These are phyloP conservation scores for Geotrichum macrosporum DNA, from an alignment of 1,139 yeast species.

Conservation along the genomic window DNA sequence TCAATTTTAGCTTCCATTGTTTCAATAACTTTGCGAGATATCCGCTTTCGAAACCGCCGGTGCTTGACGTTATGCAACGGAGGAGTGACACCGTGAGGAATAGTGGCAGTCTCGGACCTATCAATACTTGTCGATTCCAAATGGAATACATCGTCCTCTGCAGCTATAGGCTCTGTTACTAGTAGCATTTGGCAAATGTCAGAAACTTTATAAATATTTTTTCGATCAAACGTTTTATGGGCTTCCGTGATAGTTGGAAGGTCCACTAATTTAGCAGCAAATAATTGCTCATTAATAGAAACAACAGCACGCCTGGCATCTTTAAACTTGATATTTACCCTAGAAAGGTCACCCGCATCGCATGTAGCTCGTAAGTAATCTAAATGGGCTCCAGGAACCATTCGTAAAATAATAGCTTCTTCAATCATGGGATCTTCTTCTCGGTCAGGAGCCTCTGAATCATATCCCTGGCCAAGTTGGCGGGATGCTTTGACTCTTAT, in stretches of 20 bases:
- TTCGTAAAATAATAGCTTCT: slow-evolving; percentile 75
- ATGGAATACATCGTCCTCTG: slow-evolving; percentile 50
- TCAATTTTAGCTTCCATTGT: slow-evolving; percentile 74
- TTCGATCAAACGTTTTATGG: slow-evolving; percentile 83
- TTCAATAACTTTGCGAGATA: slow-evolving; percentile 50
- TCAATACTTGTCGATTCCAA: slow-evolving; percentile 39
- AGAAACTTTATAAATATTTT: slow-evolving; percentile 79
- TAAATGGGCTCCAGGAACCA: slow-evolving; percentile 71
- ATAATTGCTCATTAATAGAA: slow-evolving; percentile 51
- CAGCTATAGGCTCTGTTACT: slow-evolving; percentile 60
- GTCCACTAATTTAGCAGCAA: slow-evolving; percentile 83
- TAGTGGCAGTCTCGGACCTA: slow-evolving; percentile 47
- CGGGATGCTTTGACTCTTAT: slow-evolving; percentile 79
- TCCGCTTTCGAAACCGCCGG: slow-evolving; percentile 51
- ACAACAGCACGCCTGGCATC: slow-evolving; percentile 75
- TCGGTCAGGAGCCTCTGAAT: slow-evolving; percentile 92
- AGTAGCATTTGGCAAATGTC: slow-evolving; percentile 84
- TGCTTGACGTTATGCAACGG: slow-evolving; percentile 60
- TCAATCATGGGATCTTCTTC: slow-evolving; percentile 94
- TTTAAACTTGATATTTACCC: slow-evolving; percentile 72
- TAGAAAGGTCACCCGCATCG: slow-evolving; percentile 74
- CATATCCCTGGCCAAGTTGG: slow-evolving; percentile 92
- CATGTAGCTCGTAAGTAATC: slow-evolving; percentile 76
- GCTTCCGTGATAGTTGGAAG: slow-evolving; percentile 86
- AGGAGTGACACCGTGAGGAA: slow-evolving; percentile 76